Evolutionary conservation across 2,329 filamentous ascomycete species (phyloP).

Genomic region (Geosmithia flava): DNA sequence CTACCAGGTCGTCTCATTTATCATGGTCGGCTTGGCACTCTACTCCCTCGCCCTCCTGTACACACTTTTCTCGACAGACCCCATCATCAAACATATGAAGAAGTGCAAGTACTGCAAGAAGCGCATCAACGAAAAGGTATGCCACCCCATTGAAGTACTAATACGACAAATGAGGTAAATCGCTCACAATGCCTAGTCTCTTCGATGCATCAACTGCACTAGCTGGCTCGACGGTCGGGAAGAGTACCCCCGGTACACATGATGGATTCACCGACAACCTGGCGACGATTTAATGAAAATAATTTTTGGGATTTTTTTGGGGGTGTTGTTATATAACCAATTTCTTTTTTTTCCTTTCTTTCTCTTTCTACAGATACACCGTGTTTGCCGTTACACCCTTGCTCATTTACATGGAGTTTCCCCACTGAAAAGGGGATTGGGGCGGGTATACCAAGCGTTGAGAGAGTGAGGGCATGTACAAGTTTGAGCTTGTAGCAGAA

Average conservation of each 20-base stretch:
- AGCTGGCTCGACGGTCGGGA: slow-evolving; percentile 40
- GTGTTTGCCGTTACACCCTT: too few species aligned
- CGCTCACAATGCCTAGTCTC: slow-evolving; percentile 15
- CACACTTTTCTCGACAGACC: slow-evolving; percentile 46
- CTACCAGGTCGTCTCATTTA: slow-evolving; percentile 52
- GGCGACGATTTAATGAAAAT: too few species aligned
- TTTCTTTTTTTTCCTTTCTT: too few species aligned
- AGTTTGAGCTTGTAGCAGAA: too few species aligned
- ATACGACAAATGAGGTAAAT: not conserved
- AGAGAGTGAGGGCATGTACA: too few species aligned
- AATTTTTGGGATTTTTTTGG: too few species aligned
- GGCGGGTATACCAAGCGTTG: too few species aligned
- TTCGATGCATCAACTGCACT: slow-evolving; percentile 35
- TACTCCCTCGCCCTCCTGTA: slow-evolving; percentile 54
- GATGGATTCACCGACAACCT: not conserved
- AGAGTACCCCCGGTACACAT: slow-evolving; percentile 13
- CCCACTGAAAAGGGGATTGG: too few species aligned
- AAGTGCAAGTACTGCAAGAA: slow-evolving; percentile 59
- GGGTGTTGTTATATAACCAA: too few species aligned
- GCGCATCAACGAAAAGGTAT: slow-evolving; percentile 49
- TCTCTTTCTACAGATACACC: too few species aligned
- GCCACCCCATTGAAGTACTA: slow-evolving; percentile 4
- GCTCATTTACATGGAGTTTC: too few species aligned
- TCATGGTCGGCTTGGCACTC: slow-evolving; percentile 51
- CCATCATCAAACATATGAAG: slow-evolving; percentile 57